A percentile compares a stretch with the other conserved stretches of the same genome.
Evolutionary conservation across 2,329 filamentous ascomycete genomes (phyloP).

Genomic region (Pseudogymnoascus sp.): DNA sequence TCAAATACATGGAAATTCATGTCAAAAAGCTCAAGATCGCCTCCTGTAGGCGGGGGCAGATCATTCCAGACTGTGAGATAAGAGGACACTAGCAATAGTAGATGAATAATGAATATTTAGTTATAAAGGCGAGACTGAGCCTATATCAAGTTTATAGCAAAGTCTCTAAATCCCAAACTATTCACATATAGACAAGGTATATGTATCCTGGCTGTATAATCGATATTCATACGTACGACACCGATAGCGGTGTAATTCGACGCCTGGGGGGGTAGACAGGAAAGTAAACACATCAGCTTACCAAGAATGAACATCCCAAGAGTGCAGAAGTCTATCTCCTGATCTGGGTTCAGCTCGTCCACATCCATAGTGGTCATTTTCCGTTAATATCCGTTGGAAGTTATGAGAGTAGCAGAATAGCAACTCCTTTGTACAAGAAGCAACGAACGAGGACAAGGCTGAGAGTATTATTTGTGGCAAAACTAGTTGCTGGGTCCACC

Average conservation of each 20-base stretch:
- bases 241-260: background rate
- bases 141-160: background rate
- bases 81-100: background rate
- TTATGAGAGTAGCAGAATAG: background rate
- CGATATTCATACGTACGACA: background rate
- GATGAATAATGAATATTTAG: background rate
- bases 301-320: constrained; percentile 69
- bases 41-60: background rate
- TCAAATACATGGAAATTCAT: background rate
- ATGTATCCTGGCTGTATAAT: background rate
- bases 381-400: background rate
- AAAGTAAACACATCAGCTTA: constrained; percentile 31
- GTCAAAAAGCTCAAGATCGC: background rate
- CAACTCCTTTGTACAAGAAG: background rate
- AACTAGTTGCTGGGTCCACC: background rate
- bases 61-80: background rate
- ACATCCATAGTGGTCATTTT: constrained; percentile 24
- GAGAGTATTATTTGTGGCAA: constrained; percentile 2
- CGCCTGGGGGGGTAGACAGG: background rate
- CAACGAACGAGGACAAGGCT: background rate
- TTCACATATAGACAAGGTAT: background rate
- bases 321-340: constrained; percentile 57
- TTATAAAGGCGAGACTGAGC: background rate
- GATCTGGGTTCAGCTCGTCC: constrained; percentile 19
- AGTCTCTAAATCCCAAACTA: background rate